A percentile compares a stretch with the other conserved stretches of the same genome.
phyloP scores from a whole-genome alignment of 345 rosid genomes.

The Carallia brachiata region DNA sequence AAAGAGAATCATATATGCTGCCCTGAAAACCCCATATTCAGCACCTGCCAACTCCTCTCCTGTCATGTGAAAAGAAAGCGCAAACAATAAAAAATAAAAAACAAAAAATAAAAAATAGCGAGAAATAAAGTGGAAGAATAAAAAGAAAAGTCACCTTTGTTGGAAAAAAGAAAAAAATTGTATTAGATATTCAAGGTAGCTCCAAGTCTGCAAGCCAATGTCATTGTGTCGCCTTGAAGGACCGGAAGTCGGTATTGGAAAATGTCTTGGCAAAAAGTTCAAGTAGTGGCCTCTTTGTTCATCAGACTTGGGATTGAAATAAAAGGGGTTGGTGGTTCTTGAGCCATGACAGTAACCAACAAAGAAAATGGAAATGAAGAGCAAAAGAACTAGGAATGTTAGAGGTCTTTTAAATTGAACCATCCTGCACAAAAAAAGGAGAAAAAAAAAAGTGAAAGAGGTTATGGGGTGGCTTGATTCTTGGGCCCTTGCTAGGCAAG shows the following conservation, averaged over 20 bases:
- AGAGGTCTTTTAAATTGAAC: constrained; percentile 36
- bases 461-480: constrained; percentile 1
- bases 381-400: constrained; percentile 5
- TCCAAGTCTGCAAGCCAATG: constrained; percentile 68
- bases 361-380: constrained; percentile 26
- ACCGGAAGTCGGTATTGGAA: constrained; percentile 83
- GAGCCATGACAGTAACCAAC: constrained; percentile 43
- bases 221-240: constrained; percentile 91
- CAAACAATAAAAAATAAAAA: neutral
- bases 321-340: constrained; percentile 45
- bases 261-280: constrained; percentile 73
- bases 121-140: neutral
- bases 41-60: constrained; percentile 9
- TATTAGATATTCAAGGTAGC: constrained; percentile 37
- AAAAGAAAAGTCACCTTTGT: constrained; percentile 22
- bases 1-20: constrained; percentile 8
- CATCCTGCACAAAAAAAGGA: constrained; percentile 28
- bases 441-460: neutral
- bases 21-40: constrained; percentile 16
- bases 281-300: constrained; percentile 52
- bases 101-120: neutral
- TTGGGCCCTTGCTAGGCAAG: constrained; percentile 12
- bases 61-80: neutral
- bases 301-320: constrained; percentile 36
- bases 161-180: neutral